A percentile compares a stretch with the other conserved stretches of the same genome.
Evolutionary conservation across 352 stramenopile species (phyloP).

Genomic region (Phytophthora citricola): DNA sequence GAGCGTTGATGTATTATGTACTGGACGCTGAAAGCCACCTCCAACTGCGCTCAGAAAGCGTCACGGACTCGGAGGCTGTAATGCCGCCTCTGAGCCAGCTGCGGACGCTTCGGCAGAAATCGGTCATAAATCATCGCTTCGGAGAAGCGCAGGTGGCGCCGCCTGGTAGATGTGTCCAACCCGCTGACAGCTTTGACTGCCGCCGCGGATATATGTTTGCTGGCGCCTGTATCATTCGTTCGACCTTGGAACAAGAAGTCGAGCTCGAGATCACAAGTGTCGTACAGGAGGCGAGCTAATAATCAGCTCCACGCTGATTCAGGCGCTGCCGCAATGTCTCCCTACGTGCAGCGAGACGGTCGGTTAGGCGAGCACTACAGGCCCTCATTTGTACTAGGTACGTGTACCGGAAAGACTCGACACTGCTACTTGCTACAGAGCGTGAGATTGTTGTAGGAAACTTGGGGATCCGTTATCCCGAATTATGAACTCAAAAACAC

Average conservation of each 20-base stretch:
- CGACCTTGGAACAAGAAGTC: conserved; percentile 31
- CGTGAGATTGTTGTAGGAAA: not conserved
- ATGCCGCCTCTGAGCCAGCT: conserved; percentile 23
- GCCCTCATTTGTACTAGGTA: conserved; percentile 4
- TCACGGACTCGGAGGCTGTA: conserved; percentile 22
- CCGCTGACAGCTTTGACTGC: conserved; percentile 9
- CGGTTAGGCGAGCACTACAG: conserved; percentile 9
- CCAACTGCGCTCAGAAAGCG: conserved; percentile 31
- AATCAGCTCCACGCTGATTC: conserved; percentile 1
- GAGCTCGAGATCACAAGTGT: too few species aligned
- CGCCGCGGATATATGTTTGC: conserved; percentile 21
- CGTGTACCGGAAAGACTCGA: conserved; percentile 30
- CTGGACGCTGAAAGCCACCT: conserved; percentile 8
- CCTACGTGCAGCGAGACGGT: conserved; percentile 1
- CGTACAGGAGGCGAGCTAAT: too few species aligned
- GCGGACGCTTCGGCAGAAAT: conserved; percentile 18
- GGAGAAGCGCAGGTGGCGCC: conserved; percentile 14
- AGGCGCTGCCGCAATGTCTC: not conserved
- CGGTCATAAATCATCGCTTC: conserved; percentile 31
- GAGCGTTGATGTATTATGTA: conserved; percentile 13
- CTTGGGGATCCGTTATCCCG: conserved; percentile 4
- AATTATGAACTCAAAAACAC: conserved; percentile 24
- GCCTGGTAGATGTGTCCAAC: conserved; percentile 32
- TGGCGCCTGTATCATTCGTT: conserved; percentile 39
- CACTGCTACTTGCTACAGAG: conserved; percentile 1